Percentiles rank a stretch among this genome's conserved stretches.
Conservation (phyloP, 1,284 basidiomycete genomes). For the Trichosporon sp. region DNA sequence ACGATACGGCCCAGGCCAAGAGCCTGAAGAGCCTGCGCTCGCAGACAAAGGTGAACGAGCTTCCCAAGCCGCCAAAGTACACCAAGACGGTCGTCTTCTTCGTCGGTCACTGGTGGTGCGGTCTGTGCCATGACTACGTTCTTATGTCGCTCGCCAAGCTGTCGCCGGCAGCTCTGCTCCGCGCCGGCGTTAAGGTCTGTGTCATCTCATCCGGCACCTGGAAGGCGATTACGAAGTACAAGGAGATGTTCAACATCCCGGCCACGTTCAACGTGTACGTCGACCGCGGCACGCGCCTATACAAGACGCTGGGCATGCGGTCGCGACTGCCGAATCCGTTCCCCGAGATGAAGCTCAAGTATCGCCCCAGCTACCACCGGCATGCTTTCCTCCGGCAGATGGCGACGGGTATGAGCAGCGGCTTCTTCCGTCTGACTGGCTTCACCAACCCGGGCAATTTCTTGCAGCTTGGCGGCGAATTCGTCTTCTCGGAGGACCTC, state of each 20-base stretch:
- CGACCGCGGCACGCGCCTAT: slow-evolving; percentile 38
- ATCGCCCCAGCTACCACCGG: slow-evolving; percentile 9
- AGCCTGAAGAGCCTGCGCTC: background rate
- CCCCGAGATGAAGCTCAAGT: slow-evolving; percentile 3
- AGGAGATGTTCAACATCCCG: slow-evolving; percentile 32
- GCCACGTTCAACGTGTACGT: slow-evolving; percentile 47
- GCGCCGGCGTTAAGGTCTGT: slow-evolving; percentile 37
- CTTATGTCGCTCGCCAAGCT: slow-evolving; percentile 37
- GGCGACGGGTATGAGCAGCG: slow-evolving; percentile 4
- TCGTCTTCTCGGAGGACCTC: slow-evolving; percentile 34
- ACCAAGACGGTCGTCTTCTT: slow-evolving; percentile 40
- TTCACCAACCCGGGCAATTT: slow-evolving; percentile 39
- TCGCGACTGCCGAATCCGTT: slow-evolving; percentile 5
- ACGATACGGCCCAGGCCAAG: background rate
- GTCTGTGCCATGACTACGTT: slow-evolving; percentile 47
- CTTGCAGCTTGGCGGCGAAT: slow-evolving; percentile 48
- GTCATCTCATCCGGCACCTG: slow-evolving; percentile 43
- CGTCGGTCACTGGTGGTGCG: slow-evolving; percentile 46
- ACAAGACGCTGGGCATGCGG: slow-evolving; percentile 40
- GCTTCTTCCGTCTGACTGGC: slow-evolving; percentile 8
- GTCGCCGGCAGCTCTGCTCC: slow-evolving; percentile 34
- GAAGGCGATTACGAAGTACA: slow-evolving; percentile 45
- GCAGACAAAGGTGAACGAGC: background rate
- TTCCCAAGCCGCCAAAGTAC: background rate
- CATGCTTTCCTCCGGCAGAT: slow-evolving; percentile 7